A percentile compares a stretch with the other conserved stretches of the same genome.
Evolutionary conservation across 192 early-diverging fungal species (phyloP).

Genomic region (Umbelopsis vinacea): DNA sequence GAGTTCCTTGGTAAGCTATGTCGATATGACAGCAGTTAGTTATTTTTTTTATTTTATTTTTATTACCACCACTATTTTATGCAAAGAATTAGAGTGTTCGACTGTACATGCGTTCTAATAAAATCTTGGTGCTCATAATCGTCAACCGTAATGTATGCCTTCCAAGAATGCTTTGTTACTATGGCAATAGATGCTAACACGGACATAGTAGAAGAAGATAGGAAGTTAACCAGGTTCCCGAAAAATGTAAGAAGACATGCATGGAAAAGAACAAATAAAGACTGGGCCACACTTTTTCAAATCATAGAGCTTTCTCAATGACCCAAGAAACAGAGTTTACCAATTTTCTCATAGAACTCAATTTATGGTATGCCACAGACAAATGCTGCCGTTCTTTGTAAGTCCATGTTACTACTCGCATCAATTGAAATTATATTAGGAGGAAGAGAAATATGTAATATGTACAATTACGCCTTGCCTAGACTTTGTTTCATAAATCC

Average conservation of each 20-base stretch:
- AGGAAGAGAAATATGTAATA: not conserved
- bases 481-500: slow-evolving; percentile 43
- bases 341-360: not conserved
- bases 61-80: no score
- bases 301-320: no score
- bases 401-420: no score
- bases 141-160: not conserved
- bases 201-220: not conserved
- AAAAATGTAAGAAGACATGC: not conserved
- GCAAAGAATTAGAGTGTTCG: no score
- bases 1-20: not conserved
- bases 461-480: not conserved
- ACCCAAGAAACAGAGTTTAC: no score
- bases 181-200: slow-evolving; percentile 3
- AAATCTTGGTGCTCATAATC: slow-evolving; percentile 5
- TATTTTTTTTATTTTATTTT: no score
- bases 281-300: no score
- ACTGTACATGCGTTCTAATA: no score
- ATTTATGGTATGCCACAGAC: not conserved
- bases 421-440: not conserved
- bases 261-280: not conserved
- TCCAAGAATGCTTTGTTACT: not conserved
- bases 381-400: no score
- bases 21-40: not conserved
- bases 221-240: not conserved